Evolutionary conservation across 1,284 basidiomycete genomes (phyloP), one percentile per base, ranked within the genome.

Genomic region (Malassezia sp.): DNA sequence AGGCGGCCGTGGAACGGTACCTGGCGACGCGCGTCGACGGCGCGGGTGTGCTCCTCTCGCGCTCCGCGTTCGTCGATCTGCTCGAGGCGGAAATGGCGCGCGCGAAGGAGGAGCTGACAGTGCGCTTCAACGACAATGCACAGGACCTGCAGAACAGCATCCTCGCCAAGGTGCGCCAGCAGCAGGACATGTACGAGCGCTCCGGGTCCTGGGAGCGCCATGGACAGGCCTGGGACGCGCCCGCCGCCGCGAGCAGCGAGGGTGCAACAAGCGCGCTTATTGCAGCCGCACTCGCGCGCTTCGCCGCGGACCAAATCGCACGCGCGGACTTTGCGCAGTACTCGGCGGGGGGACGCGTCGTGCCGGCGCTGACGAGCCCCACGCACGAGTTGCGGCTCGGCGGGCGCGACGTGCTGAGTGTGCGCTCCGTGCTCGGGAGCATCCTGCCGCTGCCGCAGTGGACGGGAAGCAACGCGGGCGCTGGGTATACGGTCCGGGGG

Each of bases 291-390:
- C 65, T 91, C 2, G 74, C 79, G 28, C 74, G 75, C 28, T 78
- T 78, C 57, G 82, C 79, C 11, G 81, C 85, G 64, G 89, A 95
- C 65, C 77, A 73, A n/a, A 72, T 93, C 32, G 84, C 79, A 0
- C 79, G 79, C 32, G 74, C 82, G 0, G 91, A 97, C 72, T 91
- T 79, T 63, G 90, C 91, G 0, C 74, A 89, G 4, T 81, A 82
- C 69, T 83, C 85, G 5, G 79, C 78, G 2, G 90, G 90, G 7
- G 90, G 79, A 0, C 74, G 79, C 0, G 75, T 89, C 52, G 80
- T 95, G 34, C 87, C 87, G 0, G 76, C 77, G 0, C 30, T 55
- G 15, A 95, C 90, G 0, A 83, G 81, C 31, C 74, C 77, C 14
- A 85, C 86, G 3, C 78, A 82, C 47, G 46, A 39, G 22, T 15